Conservation (phyloP, 345 rosid species). For the Gossypium arboreum region DNA sequence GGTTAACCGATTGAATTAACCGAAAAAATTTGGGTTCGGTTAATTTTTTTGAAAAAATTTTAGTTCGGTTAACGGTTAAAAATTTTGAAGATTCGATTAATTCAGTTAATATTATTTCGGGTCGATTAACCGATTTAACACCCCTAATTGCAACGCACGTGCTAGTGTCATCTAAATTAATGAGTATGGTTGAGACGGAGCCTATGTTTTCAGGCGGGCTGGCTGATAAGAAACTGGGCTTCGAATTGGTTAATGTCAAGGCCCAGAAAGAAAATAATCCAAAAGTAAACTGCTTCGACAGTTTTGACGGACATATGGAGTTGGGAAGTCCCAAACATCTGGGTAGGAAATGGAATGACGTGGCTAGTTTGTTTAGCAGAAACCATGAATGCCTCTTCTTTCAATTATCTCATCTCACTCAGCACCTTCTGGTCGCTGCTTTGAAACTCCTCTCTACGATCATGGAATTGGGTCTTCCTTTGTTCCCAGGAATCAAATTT, state of each 20-base stretch:
- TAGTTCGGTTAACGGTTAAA: too few species aligned
- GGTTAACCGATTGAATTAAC: too few species aligned
- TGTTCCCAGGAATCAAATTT: conserved; percentile 24
- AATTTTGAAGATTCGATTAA: too few species aligned
- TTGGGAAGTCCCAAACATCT: neutral
- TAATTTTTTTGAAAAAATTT: too few species aligned
- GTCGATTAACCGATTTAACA: too few species aligned
- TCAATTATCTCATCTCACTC: neutral
- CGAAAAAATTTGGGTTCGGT: too few species aligned
- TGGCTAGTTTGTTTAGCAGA: conserved; percentile 28
- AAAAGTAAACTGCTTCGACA: neutral
- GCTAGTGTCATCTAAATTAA: too few species aligned
- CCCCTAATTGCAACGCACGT: too few species aligned
- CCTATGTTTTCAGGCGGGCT: neutral
- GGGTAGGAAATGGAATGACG: conserved; percentile 19
- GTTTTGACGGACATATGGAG: neutral
- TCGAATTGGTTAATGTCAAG: neutral
- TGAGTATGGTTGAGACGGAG: too few species aligned
- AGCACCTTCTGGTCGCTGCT: conserved; percentile 18
- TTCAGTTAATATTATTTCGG: too few species aligned
- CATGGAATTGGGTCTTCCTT: conserved; percentile 29
- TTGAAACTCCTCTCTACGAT: conserved; percentile 13
- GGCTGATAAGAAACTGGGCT: neutral
- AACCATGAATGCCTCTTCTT: neutral
- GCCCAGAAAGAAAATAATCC: neutral